Conservation (phyloP, 1,284 basidiomycete species). For the Ceratobasidium sp. region DNA sequence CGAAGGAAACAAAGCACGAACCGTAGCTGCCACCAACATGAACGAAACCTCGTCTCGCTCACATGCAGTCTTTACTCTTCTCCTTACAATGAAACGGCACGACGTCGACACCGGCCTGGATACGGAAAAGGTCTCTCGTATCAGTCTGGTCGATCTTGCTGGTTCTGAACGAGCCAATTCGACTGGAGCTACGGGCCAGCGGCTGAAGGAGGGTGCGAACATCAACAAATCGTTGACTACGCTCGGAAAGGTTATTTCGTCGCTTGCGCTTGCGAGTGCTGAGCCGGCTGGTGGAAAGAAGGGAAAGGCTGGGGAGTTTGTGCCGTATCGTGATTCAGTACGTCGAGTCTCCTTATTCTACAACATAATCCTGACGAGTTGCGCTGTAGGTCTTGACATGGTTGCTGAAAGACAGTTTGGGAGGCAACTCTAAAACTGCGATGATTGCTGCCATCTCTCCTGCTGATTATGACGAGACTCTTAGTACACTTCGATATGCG, state of each 20-base stretch:
- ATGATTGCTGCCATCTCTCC: slow-evolving; percentile 99
- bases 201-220: slow-evolving; percentile 95
- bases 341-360: slow-evolving; percentile 16
- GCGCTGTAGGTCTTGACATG: slow-evolving; percentile 87
- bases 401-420: slow-evolving; percentile 96
- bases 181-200: slow-evolving; percentile 94
- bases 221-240: slow-evolving; percentile 99
- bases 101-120: slow-evolving; percentile 86
- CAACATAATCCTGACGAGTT: slow-evolving; percentile 30
- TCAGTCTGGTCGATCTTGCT: slow-evolving; percentile 95
- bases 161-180: slow-evolving; percentile 97
- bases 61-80: slow-evolving; percentile 96
- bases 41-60: slow-evolving; percentile 99
- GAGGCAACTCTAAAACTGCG: slow-evolving; percentile 94
- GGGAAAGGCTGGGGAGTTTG: slow-evolving; percentile 87
- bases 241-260: slow-evolving; percentile 95
- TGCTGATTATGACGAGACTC: slow-evolving; percentile 97
- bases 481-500: slow-evolving; percentile 95
- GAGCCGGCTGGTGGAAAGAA: slow-evolving; percentile 82
- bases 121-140: slow-evolving; percentile 96
- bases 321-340: slow-evolving; percentile 95
- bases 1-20: slow-evolving; percentile 97
- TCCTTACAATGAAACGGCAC: slow-evolving; percentile 90
- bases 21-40: slow-evolving; percentile 99
- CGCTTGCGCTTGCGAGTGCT: slow-evolving; percentile 84